Base-by-base conservation (phyloP, 768 basidiomycete species). In the Rubroboletus satanas region DNA sequence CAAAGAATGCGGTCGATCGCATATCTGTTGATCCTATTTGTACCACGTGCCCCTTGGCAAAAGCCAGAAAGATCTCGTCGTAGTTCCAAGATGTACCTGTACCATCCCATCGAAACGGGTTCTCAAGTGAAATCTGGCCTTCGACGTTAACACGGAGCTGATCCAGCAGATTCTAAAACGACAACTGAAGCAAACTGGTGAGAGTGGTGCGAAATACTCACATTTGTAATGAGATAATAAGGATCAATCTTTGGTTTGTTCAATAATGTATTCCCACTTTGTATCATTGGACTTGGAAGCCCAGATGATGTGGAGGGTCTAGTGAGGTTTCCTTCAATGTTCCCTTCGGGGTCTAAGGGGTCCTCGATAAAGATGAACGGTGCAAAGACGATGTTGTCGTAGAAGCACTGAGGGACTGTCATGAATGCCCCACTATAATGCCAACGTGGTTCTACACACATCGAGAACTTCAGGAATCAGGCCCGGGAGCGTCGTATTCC, bases 351-450 rank as follows among this genome's bases (percentile, higher is more conserved):
- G 60, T 95, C 91, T 42, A 84, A 62, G 12, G 90, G 87, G 66
- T 96, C 93, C 68, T 98, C 97, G 57, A 98, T 88, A 62, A 94
- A 98, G 49, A 98, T 90, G 73, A 98, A 99, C 0, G 94, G 96
- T 28, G 91, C 90, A 70, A 93, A 94, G 18, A 93, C 84, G 55
- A 95, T 95, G 64, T 99, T 98, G 73, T 99, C 97, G 68, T 88
- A 98, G 68, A 93, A 94, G 62, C 88, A 95, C 93, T 97, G 32
- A 49, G 8, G 36, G 26, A 32, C 38, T 37, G 46, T 47, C 50
- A 56, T 50, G 41, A 45, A 45, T 35, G 10, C n/a, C 47, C 48
- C 38, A 48, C 33, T 49, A 21, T 38, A 29, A 52, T 43, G 18
- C 21, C 23, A 58, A 14, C 3, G 29, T 21, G 28, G 8, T 17